Evolutionary conservation across 2,329 filamentous ascomycete genomes (phyloP), one percentile per base, ranked within the genome.

Genomic region (Scedosporium apiospermum): DNA sequence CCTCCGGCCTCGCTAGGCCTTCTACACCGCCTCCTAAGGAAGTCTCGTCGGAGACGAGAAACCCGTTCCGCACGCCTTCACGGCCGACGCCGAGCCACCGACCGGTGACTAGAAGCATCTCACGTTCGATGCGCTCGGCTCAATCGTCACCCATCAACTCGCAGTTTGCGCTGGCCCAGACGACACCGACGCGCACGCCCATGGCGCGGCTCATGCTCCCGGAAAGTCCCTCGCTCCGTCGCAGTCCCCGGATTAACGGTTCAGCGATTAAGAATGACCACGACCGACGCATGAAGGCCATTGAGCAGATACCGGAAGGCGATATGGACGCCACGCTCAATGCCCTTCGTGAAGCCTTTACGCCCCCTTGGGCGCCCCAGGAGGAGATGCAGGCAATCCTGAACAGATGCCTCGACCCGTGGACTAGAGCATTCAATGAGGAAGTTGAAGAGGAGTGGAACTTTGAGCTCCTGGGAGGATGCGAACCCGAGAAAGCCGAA

Each of bases 41-140:
- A 4, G 81, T 65, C 12, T 59, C 66, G 1, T 75, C 77, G 63
- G 73, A 76, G 42, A 77, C 77, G 60, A 74, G 75, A 44, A 75
- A 73, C 4, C 71, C 73, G 1, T 84, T 86, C 71, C 87, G 86
- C 71, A 88, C 86, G 2, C 85, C 86, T 1, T 84, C 84, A 1
- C 82, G 80, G n/a, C 78, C 78, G n/a, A 84, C 82, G 1, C 85
- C 82, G 1, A 85, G 73, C 66, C 84, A 85, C 68, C 83, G 82
- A 66, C 85, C 80, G 41, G 82, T 82, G 70, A 87, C 83, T 67
- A 79, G 83, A 68, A 86, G 83, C 70, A 80, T 85, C 68, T 84
- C 83, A 10, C 78, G 78, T 63, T 84, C 83, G 42, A 76, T 84
- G 63, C 79, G 80, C 57, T 81, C 81, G 3, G 73, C 70, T 23